Evolutionary conservation across 2,329 filamentous ascomycete genomes (phyloP), one percentile per base, ranked within the genome.

Genomic region (Chaetothyriales sp.): DNA sequence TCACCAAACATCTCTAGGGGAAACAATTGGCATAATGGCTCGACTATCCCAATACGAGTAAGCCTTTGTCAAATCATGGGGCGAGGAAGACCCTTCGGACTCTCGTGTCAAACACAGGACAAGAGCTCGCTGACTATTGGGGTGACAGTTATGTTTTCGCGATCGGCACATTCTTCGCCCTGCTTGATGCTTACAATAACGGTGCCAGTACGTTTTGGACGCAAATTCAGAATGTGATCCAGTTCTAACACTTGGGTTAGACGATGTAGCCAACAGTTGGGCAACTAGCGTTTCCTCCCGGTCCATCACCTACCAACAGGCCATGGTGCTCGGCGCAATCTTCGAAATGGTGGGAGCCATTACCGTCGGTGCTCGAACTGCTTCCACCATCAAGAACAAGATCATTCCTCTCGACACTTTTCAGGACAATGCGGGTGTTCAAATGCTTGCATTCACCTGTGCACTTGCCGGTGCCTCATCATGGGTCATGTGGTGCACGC

Each of bases 201-300:
- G 83, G 83, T 66, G 83, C 83, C 62, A 86, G 82, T 86, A 70
- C 69, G 81, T 77, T 25, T 25, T 25, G 22, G 22, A 25, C 22
- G 22, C 22, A 25, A 25, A 25, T 4, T 25, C 22, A 25, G 15
- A 47, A 7, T 28, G 18, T 53, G 48, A 6, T 25, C 22, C 6
- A 25, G 22, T 25, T 25, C 15, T 13, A 40, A 25, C 25, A 13
- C 22, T 37, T 15, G 5, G 8, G n/a, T 4, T 20, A 83, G 81
- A 89, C 68, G 86, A 89, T 83, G 85, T 90, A 52, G 85, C 86
- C 64, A 90, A 90, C 70, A 73, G 85, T 48, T 89, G 84, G 82
- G 85, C 85, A 6, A 89, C 86, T 61, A 83, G 79, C 62, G 85
- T 89, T 54, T 89, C 85, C 18, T 89, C 85, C n/a, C 73, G 85